A percentile compares a stretch with the other conserved stretches of the same genome.
Conservation (phyloP, 2,329 filamentous ascomycete genomes). For the Malbranchea zuffiana region DNA sequence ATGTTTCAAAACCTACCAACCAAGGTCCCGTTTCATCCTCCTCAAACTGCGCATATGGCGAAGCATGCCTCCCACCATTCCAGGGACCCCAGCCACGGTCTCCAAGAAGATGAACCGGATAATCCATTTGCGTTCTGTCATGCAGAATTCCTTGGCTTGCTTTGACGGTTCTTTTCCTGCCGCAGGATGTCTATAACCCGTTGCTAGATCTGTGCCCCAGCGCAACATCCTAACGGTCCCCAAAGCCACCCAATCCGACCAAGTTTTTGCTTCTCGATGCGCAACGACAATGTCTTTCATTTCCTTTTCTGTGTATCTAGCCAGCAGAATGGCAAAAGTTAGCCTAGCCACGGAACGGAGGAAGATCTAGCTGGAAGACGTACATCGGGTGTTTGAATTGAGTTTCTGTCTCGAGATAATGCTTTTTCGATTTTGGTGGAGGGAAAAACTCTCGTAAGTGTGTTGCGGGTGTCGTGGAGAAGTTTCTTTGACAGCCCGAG, state of each 20-base stretch:
- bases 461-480: slow-evolving; percentile 29
- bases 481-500: slow-evolving; percentile 21
- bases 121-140: slow-evolving; percentile 82
- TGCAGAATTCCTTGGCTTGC: slow-evolving; percentile 53
- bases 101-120: slow-evolving; percentile 87
- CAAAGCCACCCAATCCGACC: slow-evolving; percentile 70
- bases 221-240: slow-evolving; percentile 63
- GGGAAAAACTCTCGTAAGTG: slow-evolving; percentile 48
- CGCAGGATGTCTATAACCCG: slow-evolving; percentile 65
- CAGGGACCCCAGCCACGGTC: slow-evolving; percentile 85
- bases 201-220: slow-evolving; percentile 70
- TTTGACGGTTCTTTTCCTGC: slow-evolving; percentile 30
- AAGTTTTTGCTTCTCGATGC: slow-evolving; percentile 61
- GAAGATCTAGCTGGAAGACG: slow-evolving; percentile 10
- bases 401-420: slow-evolving; percentile 52
- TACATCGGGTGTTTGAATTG: slow-evolving; percentile 58
- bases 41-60: slow-evolving; percentile 61
- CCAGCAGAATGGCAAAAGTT: background rate
- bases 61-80: slow-evolving; percentile 94
- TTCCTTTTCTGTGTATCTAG: slow-evolving; percentile 60
- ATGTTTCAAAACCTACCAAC: slow-evolving; percentile 46
- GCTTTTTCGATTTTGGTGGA: slow-evolving; percentile 44
- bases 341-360: background rate
- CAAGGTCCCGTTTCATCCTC: slow-evolving; percentile 45
- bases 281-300: slow-evolving; percentile 64